Base-by-base conservation (phyloP, 495 filamentous ascomycete species). In the Mytilinidion resinicola region DNA sequence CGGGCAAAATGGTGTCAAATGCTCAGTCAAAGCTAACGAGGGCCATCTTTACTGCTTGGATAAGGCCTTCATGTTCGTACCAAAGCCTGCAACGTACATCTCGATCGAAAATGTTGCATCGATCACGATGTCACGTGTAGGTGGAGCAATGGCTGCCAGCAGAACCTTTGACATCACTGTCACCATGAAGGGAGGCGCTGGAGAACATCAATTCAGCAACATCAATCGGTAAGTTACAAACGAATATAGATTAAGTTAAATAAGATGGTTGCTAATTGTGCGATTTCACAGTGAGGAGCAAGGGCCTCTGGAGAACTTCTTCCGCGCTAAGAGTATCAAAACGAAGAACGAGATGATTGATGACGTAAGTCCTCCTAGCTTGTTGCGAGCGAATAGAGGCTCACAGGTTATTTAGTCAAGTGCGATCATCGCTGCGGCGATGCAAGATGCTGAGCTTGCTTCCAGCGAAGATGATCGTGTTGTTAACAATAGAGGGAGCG, bases 51-150 rank as follows among this genome's bases (percentile, higher is more conserved):
- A 93, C 78, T 96, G 91, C 73, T 74, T 99, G 63, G 95, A 99
- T 72, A 96, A 96, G 75, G 93, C 91, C 9, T 92, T 99, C 67
- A 93, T 99, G 81, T 99, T 99, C 64, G 93, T 99, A 6, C 95
- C 95, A 1, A 99, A 99, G 72, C 95, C 95, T 0, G 91, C 95
- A 0, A 95, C 91, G 1, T 97, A 96, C 74, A 91, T 99, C 37
- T 85, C 90, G 41, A 88, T 96, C 69, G 95, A 97, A 58, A 89
- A 92, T 61, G 84, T 95, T 15, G 80, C 85, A 7, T 84, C 86
- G 37, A 87, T 99, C 55, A 95, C 90, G 9, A 93, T 99, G 82
- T 96, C 91, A 17, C 89, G 93, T 67, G 91, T 99, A 20, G 90
- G 89, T 34, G 95, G 95, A 33, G 91, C 93, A 7, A 83, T 97